Conservation (phyloP, 2,329 filamentous ascomycete species). For the Stylonectria norvegica region DNA sequence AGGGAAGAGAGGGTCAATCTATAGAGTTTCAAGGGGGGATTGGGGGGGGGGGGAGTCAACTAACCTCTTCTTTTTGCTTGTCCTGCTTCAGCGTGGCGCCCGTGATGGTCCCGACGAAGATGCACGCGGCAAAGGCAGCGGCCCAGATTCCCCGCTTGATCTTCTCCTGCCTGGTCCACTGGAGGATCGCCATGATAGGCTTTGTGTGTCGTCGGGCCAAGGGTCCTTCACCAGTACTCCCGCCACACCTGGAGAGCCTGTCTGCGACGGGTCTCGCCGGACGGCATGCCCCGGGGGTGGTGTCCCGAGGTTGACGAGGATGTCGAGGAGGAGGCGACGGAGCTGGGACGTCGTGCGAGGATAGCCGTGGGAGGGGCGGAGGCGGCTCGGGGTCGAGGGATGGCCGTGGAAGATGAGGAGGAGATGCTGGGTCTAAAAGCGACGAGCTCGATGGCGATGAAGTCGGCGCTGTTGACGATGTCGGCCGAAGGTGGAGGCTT, state of each 20-base stretch:
- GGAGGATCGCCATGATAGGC: conserved; percentile 11
- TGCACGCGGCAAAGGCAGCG: conserved; percentile 44
- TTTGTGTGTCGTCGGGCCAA: not conserved
- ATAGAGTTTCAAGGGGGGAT: not conserved
- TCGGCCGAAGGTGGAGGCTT: conserved; percentile 7
- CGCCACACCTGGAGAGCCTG: conserved; percentile 26
- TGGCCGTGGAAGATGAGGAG: conserved; percentile 3
- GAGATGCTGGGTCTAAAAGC: not conserved
- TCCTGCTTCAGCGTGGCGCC: conserved; percentile 49
- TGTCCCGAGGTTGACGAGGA: too few relatives aligned
- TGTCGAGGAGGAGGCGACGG: too few relatives aligned
- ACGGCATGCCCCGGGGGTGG: conserved; percentile 14
- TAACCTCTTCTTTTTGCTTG: conserved; percentile 44
- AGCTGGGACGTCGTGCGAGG: too few relatives aligned
- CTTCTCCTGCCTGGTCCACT: conserved; percentile 33
- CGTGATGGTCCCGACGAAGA: conserved; percentile 46
- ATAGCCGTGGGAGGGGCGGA: too few relatives aligned
- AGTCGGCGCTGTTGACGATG: conserved; percentile 8
- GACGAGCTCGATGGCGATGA: conserved; percentile 12
- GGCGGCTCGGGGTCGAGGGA: too few relatives aligned
- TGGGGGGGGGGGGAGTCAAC: conserved; percentile 2
- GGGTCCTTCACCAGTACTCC: conserved; percentile 23
- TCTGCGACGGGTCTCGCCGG: conserved; percentile 16
- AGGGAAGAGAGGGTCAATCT: too few relatives aligned
- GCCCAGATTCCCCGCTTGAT: conserved; percentile 37